Base-by-base conservation (phyloP, 2,329 filamentous ascomycete genomes). In the Hymenoscyphus albidus region DNA sequence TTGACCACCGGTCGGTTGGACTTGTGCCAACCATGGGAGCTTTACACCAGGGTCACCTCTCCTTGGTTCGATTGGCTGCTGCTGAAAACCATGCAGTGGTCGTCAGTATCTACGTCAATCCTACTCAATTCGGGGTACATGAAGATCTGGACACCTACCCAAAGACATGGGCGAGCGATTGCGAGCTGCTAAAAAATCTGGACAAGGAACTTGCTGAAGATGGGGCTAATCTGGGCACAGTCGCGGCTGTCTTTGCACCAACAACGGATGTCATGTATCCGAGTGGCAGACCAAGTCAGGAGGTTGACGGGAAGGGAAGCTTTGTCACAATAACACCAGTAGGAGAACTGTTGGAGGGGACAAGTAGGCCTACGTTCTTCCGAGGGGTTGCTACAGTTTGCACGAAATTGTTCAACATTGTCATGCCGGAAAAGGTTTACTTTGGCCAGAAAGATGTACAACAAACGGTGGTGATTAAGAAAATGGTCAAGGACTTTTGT, bases 391-490 rank as follows among this genome's bases (percentile, higher is more conserved):
- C 95, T 22, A 99, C 95, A 1, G 90, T 99, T 1, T 97, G 93
- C 80, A 95, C 94, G 85, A 99, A 96, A 78, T 79, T 96, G 14
- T 94, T 96, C 79, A 93, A 93, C 73, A 91, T 93, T 62, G 88
- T 92, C 57, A 83, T 86, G 69, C 89, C 92, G 3, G 89, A 93
- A 64, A 84, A 84, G 56, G 91, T 92, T 5, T 95, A 97, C 79
- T 97, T 99, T 80, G 95, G 95, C 3, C 95, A 98, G 77, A 99
- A 99, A 79, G 95, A 99, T 76, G 87, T 97, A 22, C 95, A 99
- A 80, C 95, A 99, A 79, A 96, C 93, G 0, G 91, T 96, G 18
- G 85, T 99, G 12, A 91, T 99, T 73, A 88, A 86, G 73, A 87
- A 90, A 56, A 88, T 99, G 85, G 90, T 97, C 39, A 83, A 87